These are phyloP conservation scores for Dalechampia spathulata DNA, from an alignment of 441 rosid species.

Conservation along the genomic window DNA sequence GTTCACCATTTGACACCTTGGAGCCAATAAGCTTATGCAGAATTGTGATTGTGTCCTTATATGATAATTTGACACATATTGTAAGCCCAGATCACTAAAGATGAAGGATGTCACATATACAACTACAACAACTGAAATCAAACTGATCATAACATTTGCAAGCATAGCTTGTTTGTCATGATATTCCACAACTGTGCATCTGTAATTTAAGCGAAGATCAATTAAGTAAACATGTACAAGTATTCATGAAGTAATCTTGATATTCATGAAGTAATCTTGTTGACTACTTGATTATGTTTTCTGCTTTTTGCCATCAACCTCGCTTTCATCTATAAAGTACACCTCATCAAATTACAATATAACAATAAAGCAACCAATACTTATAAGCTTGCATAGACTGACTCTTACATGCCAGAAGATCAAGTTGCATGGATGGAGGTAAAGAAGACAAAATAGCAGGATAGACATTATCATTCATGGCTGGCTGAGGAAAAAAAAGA, in stretches of 20 bases:
- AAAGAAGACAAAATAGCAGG: slow-evolving; percentile 79
- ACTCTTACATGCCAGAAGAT: slow-evolving; percentile 66
- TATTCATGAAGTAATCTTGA: background rate
- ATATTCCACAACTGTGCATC: background rate
- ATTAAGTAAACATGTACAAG: background rate
- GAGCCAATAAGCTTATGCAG: background rate
- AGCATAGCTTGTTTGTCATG: background rate
- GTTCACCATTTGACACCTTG: background rate
- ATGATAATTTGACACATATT: too few relatives aligned
- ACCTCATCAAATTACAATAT: background rate
- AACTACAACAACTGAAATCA: background rate
- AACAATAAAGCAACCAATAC: slow-evolving; percentile 15
- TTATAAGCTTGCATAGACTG: background rate
- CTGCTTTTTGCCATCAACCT: slow-evolving; percentile 59
- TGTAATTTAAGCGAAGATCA: background rate
- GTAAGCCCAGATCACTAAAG: too few relatives aligned
- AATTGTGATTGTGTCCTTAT: background rate
- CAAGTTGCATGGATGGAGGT: slow-evolving; percentile 84
- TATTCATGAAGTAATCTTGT: slow-evolving; percentile 36
- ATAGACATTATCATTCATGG: slow-evolving; percentile 57
- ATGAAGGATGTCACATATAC: background rate
- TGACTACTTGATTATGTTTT: slow-evolving; percentile 59
- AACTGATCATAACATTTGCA: background rate
- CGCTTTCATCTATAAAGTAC: slow-evolving; percentile 58
- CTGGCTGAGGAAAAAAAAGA: slow-evolving; percentile 51